phyloP scores from a whole-genome alignment of 768 basidiomycete species.

The Kwoniella sp. region DNA sequence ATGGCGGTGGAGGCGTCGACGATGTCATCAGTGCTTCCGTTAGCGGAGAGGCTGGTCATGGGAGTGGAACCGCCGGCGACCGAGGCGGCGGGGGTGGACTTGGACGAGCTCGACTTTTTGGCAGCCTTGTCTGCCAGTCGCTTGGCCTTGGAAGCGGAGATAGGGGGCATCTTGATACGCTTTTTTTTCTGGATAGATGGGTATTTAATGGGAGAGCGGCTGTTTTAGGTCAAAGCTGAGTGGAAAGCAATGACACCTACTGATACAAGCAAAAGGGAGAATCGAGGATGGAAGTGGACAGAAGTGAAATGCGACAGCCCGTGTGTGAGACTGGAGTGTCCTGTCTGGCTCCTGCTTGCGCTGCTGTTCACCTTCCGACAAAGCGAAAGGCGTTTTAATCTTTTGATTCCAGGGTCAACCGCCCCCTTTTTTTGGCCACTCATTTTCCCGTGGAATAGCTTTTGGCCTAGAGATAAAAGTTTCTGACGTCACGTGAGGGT shows the following conservation, averaged over 20 bases:
- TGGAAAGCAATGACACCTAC: not conserved
- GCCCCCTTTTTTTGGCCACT: too few species aligned
- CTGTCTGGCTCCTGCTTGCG: too few species aligned
- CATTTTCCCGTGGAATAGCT: too few species aligned
- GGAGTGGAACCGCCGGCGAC: slow-evolving; percentile 66
- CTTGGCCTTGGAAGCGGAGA: slow-evolving; percentile 62
- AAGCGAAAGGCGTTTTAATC: too few species aligned
- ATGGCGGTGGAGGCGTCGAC: slow-evolving; percentile 56
- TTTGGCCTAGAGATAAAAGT: slow-evolving; percentile 9
- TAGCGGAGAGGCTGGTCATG: slow-evolving; percentile 73
- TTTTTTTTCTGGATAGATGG: not conserved
- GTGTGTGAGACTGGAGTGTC: too few species aligned
- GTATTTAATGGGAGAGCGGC: too few species aligned
- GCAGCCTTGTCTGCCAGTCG: slow-evolving; percentile 85
- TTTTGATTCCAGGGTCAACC: too few species aligned
- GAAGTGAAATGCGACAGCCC: not conserved
- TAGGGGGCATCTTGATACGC: slow-evolving; percentile 44
- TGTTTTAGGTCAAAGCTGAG: slow-evolving; percentile 1
- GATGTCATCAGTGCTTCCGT: slow-evolving; percentile 74
- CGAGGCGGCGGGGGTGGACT: slow-evolving; percentile 63
- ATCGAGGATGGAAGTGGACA: not conserved
- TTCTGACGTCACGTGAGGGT: slow-evolving; percentile 26
- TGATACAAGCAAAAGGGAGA: not conserved
- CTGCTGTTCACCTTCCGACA: too few species aligned
- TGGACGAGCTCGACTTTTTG: slow-evolving; percentile 53